Conservation (phyloP, 441 rosid species). For the Raphanus hybrid region DNA sequence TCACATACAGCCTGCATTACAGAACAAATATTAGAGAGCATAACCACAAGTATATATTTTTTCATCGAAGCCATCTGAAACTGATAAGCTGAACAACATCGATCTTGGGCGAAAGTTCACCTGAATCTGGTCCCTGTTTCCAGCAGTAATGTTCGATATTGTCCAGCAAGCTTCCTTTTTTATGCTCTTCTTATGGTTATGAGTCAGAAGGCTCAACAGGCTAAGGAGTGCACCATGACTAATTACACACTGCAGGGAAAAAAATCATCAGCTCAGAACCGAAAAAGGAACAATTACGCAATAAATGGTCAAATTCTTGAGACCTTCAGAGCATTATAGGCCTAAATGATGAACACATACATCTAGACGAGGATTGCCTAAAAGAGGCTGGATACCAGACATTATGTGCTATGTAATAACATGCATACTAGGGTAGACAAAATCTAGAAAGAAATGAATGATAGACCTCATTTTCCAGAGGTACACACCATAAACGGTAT, state of each 20-base stretch:
- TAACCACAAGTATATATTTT: not conserved
- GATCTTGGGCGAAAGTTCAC: slow-evolving; percentile 28
- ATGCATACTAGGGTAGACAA: slow-evolving; percentile 2
- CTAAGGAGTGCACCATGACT: slow-evolving; percentile 59
- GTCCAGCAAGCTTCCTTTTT: slow-evolving; percentile 88
- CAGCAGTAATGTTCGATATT: slow-evolving; percentile 81
- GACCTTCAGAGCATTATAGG: not conserved
- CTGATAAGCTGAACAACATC: not conserved
- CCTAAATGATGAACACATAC: not conserved
- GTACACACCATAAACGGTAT: not conserved
- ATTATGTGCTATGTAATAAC: slow-evolving; percentile 2
- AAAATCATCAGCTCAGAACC: slow-evolving; percentile 20
- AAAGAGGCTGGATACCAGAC: not conserved
- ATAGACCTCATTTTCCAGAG: slow-evolving; percentile 6
- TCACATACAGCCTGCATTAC: slow-evolving; percentile 58
- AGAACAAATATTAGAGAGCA: slow-evolving; percentile 10
- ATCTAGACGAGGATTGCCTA: not conserved
- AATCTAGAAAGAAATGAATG: not conserved
- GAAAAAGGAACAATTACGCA: not conserved
- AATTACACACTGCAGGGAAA: slow-evolving; percentile 56
- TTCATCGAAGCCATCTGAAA: not conserved
- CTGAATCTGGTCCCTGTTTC: slow-evolving; percentile 77
- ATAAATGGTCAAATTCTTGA: not conserved
- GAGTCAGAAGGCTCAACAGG: slow-evolving; percentile 62
- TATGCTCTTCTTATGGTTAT: slow-evolving; percentile 74